Base-by-base conservation (phyloP, 768 basidiomycete genomes). In the Podaxis carcinomalis region DNA sequence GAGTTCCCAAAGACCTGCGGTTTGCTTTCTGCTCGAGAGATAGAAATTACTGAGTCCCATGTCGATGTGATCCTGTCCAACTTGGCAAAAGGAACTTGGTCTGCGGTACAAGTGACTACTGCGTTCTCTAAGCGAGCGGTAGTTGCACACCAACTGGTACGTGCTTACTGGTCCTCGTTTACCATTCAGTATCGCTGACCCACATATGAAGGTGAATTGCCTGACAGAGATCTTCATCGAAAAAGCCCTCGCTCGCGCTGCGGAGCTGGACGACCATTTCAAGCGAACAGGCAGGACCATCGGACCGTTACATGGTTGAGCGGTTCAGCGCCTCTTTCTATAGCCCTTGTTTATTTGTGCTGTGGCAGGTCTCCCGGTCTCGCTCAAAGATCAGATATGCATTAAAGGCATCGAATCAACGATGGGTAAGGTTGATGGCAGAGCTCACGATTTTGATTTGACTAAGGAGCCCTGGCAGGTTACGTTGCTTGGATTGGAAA, bases 221-320 rank as follows among this genome's bases (percentile, higher is more conserved):
- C 68, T 93, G 39, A 93, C 91, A 0, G 91, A 93, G 70, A 85
- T 92, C n/a, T 92, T 90, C 66, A 80, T 92, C 55, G 87, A 92
- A 23, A 78, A 80, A 4, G 92, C 89, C 0, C 74, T 91, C 3
- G 74, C 72, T 13, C 78, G 85, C 9, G 92, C 93, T 1, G 72
- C 78, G 14, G 79, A 85, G 68, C 77, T 93, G 3, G 93, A 94
- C 65, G 82, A 80, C 4, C 72, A 83, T 62, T 71, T 90, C 46
- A 78, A 77, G 65, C 73, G 67, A 62, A 92, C 85, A 0, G 92
- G 92, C 21, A 80, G 80, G 62, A 73, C 82, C 1, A 74, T 89
- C 1, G 92, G 92, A 0, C 87, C 89, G 2, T 75, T 92, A 3
- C 91, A 92, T 64, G 90, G 89, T 73, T 61, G 56, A 49, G 58